A percentile compares a stretch with the other conserved stretches of the same genome.
Conservation (phyloP, 345 rosid species). For the Diplotaxis tenuifolia region DNA sequence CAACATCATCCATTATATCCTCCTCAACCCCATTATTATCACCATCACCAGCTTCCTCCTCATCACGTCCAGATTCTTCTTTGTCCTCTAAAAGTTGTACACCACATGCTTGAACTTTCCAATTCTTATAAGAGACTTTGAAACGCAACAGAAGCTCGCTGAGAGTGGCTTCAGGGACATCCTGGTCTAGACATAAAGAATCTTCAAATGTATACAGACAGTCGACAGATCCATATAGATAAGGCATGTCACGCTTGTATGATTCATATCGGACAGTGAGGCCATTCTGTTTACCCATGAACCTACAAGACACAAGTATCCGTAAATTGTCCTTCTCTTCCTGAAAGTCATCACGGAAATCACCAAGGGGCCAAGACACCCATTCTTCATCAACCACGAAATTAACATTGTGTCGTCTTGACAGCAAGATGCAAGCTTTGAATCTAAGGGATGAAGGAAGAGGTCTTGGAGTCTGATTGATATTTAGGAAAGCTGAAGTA, state of each 20-base stretch:
- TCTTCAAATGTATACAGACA: no score
- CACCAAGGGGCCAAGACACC: neutral
- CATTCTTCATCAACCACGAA: neutral
- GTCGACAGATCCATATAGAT: neutral
- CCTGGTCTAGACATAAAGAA: no score
- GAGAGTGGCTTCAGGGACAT: neutral
- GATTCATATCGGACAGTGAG: no score
- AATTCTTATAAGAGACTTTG: neutral
- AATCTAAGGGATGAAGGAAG: no score
- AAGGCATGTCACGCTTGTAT: neutral
- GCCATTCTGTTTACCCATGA: neutral
- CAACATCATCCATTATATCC: neutral
- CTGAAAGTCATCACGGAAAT: neutral
- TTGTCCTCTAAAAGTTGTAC: no score
- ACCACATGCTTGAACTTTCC: neutral
- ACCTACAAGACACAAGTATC: neutral
- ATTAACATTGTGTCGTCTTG: neutral
- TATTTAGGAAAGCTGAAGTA: neutral
- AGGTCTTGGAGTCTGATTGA: slow-evolving; percentile 6
- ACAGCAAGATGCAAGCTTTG: no score
- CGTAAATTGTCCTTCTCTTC: neutral
- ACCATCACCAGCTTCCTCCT: no score
- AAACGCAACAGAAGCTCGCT: slow-evolving; percentile 1
- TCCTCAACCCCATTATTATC: no score
- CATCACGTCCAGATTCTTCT: neutral